Percentiles rank a stretch among this genome's conserved stretches.
These are phyloP conservation scores for Cadophora sp. DNA, from an alignment of 2,329 filamentous ascomycete species.

Conservation along the genomic window DNA sequence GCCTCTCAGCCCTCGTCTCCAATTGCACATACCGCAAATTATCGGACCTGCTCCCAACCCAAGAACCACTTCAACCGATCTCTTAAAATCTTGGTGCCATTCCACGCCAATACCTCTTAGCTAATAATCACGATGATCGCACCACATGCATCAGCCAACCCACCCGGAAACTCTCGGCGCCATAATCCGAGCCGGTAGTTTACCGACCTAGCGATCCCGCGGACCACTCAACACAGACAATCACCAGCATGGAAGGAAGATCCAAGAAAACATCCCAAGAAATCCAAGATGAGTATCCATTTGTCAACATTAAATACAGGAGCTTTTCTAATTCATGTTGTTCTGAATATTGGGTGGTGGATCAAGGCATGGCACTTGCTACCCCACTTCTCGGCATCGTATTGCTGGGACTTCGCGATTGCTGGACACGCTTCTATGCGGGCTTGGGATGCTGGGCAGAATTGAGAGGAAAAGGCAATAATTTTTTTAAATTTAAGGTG, in stretches of 20 bases:
- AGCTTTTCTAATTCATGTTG: neutral
- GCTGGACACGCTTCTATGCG: neutral
- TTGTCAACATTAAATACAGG: no score
- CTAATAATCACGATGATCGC: constrained; percentile 6
- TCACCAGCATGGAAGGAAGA: constrained; percentile 7
- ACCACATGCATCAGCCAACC: neutral
- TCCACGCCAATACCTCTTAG: constrained; percentile 2
- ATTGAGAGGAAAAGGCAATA: neutral
- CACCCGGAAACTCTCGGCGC: neutral
- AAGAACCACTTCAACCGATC: neutral
- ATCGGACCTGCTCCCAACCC: neutral
- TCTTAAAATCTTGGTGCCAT: neutral
- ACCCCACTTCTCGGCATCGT: constrained; percentile 8
- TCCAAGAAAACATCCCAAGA: neutral
- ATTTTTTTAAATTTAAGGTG: neutral
- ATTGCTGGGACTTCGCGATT: neutral
- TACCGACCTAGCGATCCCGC: neutral
- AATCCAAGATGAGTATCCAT: neutral
- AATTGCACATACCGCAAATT: neutral
- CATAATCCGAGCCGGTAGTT: neutral
- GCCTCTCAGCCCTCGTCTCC: neutral
- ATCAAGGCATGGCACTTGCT: neutral
- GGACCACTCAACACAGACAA: neutral
- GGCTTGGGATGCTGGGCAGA: constrained; percentile 2
- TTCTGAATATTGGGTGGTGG: neutral